These are phyloP conservation scores for Uncinocarpus reesii DNA, from an alignment of 2,329 filamentous ascomycete species.

Conservation along the genomic window DNA sequence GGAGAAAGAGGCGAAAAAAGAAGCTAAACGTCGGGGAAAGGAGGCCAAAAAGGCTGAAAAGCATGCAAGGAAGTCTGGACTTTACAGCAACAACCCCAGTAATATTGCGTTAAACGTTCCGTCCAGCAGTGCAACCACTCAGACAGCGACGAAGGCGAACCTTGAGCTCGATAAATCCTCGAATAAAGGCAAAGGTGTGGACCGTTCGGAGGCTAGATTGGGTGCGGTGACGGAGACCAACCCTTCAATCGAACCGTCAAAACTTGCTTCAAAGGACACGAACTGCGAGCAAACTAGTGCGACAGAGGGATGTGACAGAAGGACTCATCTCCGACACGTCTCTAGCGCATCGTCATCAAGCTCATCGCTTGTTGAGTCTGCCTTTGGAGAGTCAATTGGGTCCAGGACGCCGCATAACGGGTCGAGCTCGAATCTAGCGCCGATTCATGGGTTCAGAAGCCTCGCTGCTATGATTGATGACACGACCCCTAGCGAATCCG, in stretches of 20 bases:
- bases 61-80: conserved; percentile 53
- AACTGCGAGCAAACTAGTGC: conserved; percentile 3
- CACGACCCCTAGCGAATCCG: conserved; percentile 41
- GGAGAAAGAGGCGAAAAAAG: conserved; percentile 69
- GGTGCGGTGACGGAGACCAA: not conserved
- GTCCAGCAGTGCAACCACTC: conserved; percentile 29
- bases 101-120: conserved; percentile 48
- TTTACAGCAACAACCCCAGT: conserved; percentile 49
- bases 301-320: conserved; percentile 47
- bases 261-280: conserved; percentile 9
- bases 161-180: conserved; percentile 27
- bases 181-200: conserved; percentile 61
- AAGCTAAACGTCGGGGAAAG: conserved; percentile 75
- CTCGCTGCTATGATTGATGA: conserved; percentile 73
- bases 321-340: conserved; percentile 67
- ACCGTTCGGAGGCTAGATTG: conserved; percentile 38
- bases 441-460: conserved; percentile 86
- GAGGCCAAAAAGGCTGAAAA: conserved; percentile 67
- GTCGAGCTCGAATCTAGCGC: conserved; percentile 50
- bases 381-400: conserved; percentile 30
- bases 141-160: conserved; percentile 29
- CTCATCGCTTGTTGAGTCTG: conserved; percentile 63
- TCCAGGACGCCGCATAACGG: conserved; percentile 44
- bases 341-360: conserved; percentile 77
- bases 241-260: conserved; percentile 19